Evolutionary conservation across 1,284 basidiomycete species (phyloP).

Genomic region (Sparassis latifolia): DNA sequence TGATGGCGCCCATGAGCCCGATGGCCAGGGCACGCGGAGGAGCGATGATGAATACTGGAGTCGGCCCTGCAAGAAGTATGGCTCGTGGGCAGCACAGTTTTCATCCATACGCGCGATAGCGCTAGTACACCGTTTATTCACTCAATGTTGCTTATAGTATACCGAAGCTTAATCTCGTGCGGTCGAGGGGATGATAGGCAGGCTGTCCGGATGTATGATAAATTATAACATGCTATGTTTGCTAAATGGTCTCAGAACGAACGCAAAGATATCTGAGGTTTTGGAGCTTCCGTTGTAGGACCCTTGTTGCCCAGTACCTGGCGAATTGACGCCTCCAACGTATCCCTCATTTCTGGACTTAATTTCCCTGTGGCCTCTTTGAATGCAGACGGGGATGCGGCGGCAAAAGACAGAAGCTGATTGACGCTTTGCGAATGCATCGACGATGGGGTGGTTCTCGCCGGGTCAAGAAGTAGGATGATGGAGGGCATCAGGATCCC

Average conservation of each 20-base stretch:
- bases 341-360: slow-evolving; percentile 49
- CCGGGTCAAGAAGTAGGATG: slow-evolving; percentile 64
- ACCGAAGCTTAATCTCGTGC: no score
- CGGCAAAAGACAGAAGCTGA: slow-evolving; percentile 75
- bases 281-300: slow-evolving; percentile 32
- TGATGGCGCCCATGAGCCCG: slow-evolving; percentile 23
- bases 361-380: slow-evolving; percentile 80
- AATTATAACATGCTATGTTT: no score
- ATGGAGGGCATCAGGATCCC: slow-evolving; percentile 78
- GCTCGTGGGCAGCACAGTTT: slow-evolving; percentile 53
- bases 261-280: slow-evolving; percentile 76
- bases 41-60: slow-evolving; percentile 37
- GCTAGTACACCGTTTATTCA: not conserved
- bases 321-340: slow-evolving; percentile 76
- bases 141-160: slow-evolving; percentile 1
- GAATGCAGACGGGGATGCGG: slow-evolving; percentile 72
- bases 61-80: slow-evolving; percentile 47
- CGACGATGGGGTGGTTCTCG: slow-evolving; percentile 35
- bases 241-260: slow-evolving; percentile 43
- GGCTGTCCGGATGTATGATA: no score
- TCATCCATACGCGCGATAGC: slow-evolving; percentile 52
- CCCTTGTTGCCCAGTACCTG: slow-evolving; percentile 53
- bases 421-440: slow-evolving; percentile 62
- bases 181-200: no score
- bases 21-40: slow-evolving; percentile 22